Base-by-base conservation (phyloP, 2,329 filamentous ascomycete species). In the Aspergillus ochraceus region DNA sequence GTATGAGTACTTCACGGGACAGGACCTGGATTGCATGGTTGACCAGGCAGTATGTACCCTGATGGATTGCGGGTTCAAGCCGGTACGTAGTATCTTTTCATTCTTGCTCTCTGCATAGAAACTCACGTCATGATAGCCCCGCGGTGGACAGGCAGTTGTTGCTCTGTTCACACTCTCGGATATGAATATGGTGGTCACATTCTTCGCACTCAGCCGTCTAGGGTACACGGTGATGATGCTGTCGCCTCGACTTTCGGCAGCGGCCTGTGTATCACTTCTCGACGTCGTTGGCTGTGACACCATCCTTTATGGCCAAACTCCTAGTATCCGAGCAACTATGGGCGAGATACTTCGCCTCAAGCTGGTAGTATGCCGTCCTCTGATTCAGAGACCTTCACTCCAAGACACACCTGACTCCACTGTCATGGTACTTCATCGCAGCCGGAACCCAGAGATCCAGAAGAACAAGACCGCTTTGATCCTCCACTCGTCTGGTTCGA, bases 401-500 rank as follows among this genome's bases (percentile, higher is more conserved):
- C 45, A 62, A 0, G 60, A 58, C 6, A 57, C 49, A 6, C 60
- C 61, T 2, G 64, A 69, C 14, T 59, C 64, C 0, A 60, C 64
- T 1, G 52, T 68, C 2, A 19, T 69, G 8, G 42, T 66, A 22
- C 39, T 72, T 6, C 56, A 64, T 24, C 60, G 63, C 6, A 61
- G 54, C 30, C 64, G 62, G 6, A 68, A 65, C 62, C 60, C 61
- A 24, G 74, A 67, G 52, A 62, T 39, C 62, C 77, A 64, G 65
- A 71, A 45, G 19, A 66, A 54, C 29, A 74, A 74, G 52, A 63
- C 73, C 1, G 75, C 75, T 0, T 63, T 81, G 32, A 80, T 81
- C 29, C 72, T 78, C 46, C 81, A 83, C 61, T 82, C 80, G 0
- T 82, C 80, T 0, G 81, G 81, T 0, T 81, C 80, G 2, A 82